phyloP scores from a whole-genome alignment of 2,329 filamentous ascomycete genomes.

The Dactylella cylindrospora region DNA sequence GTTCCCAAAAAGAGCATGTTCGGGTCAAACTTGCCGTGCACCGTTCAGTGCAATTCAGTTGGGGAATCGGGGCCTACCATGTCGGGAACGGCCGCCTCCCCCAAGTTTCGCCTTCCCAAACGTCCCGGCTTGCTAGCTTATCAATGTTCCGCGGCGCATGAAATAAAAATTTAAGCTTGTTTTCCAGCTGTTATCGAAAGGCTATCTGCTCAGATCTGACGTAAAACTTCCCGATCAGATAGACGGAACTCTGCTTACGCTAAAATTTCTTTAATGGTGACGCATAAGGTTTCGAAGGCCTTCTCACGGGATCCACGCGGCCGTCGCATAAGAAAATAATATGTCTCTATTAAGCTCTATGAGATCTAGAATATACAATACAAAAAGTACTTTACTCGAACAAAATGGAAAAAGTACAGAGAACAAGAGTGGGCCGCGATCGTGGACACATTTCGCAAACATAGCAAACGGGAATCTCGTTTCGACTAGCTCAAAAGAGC shows the following conservation, averaged over 20 bases:
- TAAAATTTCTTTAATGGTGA: no score
- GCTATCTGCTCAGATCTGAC: slow-evolving; percentile 16
- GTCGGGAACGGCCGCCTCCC: slow-evolving; percentile 40
- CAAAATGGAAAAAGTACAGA: neutral
- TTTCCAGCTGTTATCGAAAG: neutral
- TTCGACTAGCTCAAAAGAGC: no score
- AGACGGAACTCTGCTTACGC: slow-evolving; percentile 13
- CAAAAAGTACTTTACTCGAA: neutral
- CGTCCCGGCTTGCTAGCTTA: neutral
- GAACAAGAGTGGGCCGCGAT: neutral
- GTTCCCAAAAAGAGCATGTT: no score
- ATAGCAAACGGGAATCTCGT: no score
- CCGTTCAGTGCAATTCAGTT: slow-evolving; percentile 9
- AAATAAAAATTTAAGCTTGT: no score
- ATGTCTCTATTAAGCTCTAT: neutral
- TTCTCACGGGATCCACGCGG: no score
- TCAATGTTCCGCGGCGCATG: neutral
- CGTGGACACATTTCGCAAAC: no score
- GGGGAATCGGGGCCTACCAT: slow-evolving; percentile 15
- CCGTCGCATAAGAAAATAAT: no score
- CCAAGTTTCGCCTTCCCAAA: slow-evolving; percentile 7
- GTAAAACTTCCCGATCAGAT: slow-evolving; percentile 9
- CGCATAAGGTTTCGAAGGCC: no score
- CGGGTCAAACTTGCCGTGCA: slow-evolving; percentile 29
- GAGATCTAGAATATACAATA: slow-evolving; percentile 3